Base-by-base conservation (phyloP, 768 basidiomycete species). In the Lepiota subincarnata region DNA sequence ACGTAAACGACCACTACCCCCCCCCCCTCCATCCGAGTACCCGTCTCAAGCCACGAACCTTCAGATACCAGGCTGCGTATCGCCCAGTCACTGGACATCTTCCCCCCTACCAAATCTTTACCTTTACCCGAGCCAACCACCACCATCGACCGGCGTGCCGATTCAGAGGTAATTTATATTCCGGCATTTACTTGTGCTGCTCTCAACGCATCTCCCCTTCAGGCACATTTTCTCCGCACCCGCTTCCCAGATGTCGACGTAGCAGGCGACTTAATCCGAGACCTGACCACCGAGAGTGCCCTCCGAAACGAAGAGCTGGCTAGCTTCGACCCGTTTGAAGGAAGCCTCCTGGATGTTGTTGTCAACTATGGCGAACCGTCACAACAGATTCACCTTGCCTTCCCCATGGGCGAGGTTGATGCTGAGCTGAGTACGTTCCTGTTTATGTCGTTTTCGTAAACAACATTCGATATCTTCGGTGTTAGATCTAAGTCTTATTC, bases 211-310 rank as follows among this genome's bases (percentile, higher is more conserved):
- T 42, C 34, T 38, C 43, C 54, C n/a, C 14, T 19, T 31, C 55
- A 92, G 89, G 78, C 86, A 12, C 82, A 84, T 51, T 89, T 88
- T 60, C 72, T 91, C 43, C 81, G 86, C 41, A 83, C 81, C 3
- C 77, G 79, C 65, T 76, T 86, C 50, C 87, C 89, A 1, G 88
- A 91, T 55, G 73, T 86, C 13, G 87, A 90, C 55, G 72, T 92
- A n/a, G 71, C 86, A 6, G 69, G 78, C n/a, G 83, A 88, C 37
- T 68, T 92, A 19, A 73, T 92, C 41, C 67, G 79, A 47, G 77
- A 80, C 22, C 74, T 83, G 53, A 66, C 89, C 16, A 66, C 71
- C 11, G 69, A 71, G 47, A 82, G 85, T 42, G 68, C 73, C 11
- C 67, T 62, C 38, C 57, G 69, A 46, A 53, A 60, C 35, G 66